These are phyloP conservation scores for Psidium guajava DNA, from an alignment of 345 rosid genomes.

Conservation along the genomic window DNA sequence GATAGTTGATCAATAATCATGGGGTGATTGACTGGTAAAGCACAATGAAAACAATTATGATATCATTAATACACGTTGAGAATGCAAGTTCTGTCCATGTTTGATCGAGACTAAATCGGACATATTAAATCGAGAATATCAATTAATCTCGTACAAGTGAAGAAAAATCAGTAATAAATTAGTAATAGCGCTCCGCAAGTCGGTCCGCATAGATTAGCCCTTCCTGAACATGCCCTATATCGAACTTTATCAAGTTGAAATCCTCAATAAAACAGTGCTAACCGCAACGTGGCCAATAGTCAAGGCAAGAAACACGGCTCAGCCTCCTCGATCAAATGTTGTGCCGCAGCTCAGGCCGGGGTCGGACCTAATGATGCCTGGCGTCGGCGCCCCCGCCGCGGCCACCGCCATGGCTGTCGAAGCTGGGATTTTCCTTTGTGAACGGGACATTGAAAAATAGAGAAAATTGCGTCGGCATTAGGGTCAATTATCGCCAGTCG, in stretches of 20 bases:
- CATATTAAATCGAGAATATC: neutral
- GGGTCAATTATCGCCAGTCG: too few species aligned
- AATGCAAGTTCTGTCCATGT: neutral
- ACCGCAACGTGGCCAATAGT: neutral
- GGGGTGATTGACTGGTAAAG: too few species aligned
- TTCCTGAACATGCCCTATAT: neutral
- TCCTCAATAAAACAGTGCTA: neutral
- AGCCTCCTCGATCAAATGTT: neutral
- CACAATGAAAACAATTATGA: neutral
- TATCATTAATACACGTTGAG: neutral
- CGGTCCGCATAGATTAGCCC: too few species aligned
- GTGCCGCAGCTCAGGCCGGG: neutral
- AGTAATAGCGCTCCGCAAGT: neutral
- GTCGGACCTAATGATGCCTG: neutral
- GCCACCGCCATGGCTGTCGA: neutral
- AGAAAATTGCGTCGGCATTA: neutral
- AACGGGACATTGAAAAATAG: neutral
- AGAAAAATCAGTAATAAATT: neutral
- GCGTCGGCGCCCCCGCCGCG: neutral
- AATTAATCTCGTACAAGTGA: neutral
- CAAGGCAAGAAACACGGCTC: neutral
- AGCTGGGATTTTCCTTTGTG: neutral
- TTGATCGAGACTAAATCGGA: neutral
- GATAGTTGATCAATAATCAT: neutral
- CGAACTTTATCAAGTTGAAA: neutral